Base-by-base conservation (phyloP, 176 grass and related monocot species). In the Raddia distichophylla region DNA sequence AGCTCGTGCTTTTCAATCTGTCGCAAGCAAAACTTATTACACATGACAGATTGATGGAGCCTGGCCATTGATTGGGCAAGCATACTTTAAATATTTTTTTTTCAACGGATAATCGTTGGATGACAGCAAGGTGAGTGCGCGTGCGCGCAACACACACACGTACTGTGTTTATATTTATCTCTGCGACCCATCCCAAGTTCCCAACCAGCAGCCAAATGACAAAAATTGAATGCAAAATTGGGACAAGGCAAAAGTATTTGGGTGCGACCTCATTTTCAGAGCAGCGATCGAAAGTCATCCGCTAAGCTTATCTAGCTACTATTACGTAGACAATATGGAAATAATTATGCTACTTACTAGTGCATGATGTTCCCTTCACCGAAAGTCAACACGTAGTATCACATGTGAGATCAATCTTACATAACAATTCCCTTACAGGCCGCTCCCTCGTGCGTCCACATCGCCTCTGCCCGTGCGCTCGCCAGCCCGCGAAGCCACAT, bases 41-140 rank as follows among this genome's bases (percentile, higher is more conserved):
- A 2, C 53, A 5, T 12, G 13, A 19, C 44, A 62, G 45, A 71
- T 12, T 17, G 20, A 16, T 63, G 16, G 45, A 57, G 32, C 10
- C 8, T 82, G 17, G 13, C 7, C 12, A 73, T 63, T 82, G 37
- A 82, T 73, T 82, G 46, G 69, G 56, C 57, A 16, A 52, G 60
- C 80, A 82, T 3, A 12, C 12, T 58, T 9, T 27, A 27, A 64
- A 64, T 22, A 64, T 22, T 10, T 50, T 60, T 35, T 20, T 10
- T 60, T 56, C 27, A 42, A 71, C 18, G 40, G 15, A 32, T 18
- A 53, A 58, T 44, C 57, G 64, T 43, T 43, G 34, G 64, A 2
- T 66, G 34, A 35, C 60, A 32, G 60, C 17, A 13, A 32, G 1
- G 27, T 13, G 10, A 27, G 27, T 27, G 27, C 27, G 27, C 27